phyloP scores from a whole-genome alignment of 345 rosid species.

The Turnera subulata region DNA sequence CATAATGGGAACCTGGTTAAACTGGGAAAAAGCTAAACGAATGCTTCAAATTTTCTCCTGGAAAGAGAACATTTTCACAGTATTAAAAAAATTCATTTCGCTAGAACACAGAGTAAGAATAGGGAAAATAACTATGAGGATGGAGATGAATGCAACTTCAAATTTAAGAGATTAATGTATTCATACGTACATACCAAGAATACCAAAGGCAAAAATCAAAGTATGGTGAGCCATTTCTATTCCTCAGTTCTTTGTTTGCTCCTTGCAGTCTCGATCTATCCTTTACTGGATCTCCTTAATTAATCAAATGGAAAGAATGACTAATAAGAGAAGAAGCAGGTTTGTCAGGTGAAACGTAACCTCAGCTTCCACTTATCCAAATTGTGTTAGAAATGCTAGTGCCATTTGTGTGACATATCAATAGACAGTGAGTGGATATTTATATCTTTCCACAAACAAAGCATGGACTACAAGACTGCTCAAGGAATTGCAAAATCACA shows the following conservation, averaged over 20 bases:
- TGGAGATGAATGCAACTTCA: background rate
- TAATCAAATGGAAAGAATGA: background rate
- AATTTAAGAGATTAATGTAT: background rate
- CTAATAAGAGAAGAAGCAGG: background rate
- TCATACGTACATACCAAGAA: constrained; percentile 40
- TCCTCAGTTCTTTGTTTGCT: background rate
- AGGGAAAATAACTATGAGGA: background rate
- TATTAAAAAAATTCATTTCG: background rate
- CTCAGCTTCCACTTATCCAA: background rate
- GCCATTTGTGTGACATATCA: constrained; percentile 11
- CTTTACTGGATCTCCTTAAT: background rate
- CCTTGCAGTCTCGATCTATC: background rate
- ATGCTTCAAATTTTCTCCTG: background rate
- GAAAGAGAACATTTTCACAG: background rate
- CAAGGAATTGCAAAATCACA: no score
- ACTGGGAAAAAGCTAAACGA: no score
- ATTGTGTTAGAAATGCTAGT: background rate
- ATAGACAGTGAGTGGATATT: background rate
- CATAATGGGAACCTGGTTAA: background rate
- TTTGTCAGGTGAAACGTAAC: constrained; percentile 8
- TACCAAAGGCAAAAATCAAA: constrained; percentile 59
- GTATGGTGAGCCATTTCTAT: constrained; percentile 16
- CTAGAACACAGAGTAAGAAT: background rate
- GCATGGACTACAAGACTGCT: no score
- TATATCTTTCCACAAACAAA: no score